Evolutionary conservation across 495 filamentous ascomycete species (phyloP), one percentile per base, ranked within the genome.

Genomic region (Elaphomyces granulatus): DNA sequence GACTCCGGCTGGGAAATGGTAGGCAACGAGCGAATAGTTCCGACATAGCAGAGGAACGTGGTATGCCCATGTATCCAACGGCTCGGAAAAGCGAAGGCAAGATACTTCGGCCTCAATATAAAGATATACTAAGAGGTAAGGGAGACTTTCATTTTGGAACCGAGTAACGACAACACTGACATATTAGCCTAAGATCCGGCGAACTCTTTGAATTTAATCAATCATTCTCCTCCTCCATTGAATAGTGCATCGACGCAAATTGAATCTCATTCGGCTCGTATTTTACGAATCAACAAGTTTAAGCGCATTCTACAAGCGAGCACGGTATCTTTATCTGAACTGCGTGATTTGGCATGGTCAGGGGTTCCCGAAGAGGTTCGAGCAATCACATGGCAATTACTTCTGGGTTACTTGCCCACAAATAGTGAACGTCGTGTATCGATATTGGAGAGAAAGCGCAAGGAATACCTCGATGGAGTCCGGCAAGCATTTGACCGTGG

Each of bases 231-330:
- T 1, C 66, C 80, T 15, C 78, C 87, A 4, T 59, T 73, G 23
- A 78, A 80, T 58, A 87, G 88, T 1, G 68, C 77, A 1, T 69
- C 77, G 0, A 95, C 90, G 57, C 86, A 95, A 49, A 71, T 78
- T 28, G 92, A 95, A 48, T 78, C 78, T 12, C 80, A 94, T 52
- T 82, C 81, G 30, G 80, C 87, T 34, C 77, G 85, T 37, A 92
- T 94, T 43, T 81, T 83, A 2, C 78, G 87, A 41, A 98, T 98
- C 56, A 96, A 98, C 60, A 98, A 96, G 54, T 98, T 98, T 70
- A 98, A 96, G 54, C 77, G 79, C 42, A 82, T 98, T 17, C 66
- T 98, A 10, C 90, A 98, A 63, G 75, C 87, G 14, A 90, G 80
- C 41, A 83, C 83, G 2, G 88, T 96, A 53, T 79, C 85, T 19